Evolutionary conservation across 2,329 filamentous ascomycete species (phyloP).

Genomic region (Colletotrichum theobromicola): DNA sequence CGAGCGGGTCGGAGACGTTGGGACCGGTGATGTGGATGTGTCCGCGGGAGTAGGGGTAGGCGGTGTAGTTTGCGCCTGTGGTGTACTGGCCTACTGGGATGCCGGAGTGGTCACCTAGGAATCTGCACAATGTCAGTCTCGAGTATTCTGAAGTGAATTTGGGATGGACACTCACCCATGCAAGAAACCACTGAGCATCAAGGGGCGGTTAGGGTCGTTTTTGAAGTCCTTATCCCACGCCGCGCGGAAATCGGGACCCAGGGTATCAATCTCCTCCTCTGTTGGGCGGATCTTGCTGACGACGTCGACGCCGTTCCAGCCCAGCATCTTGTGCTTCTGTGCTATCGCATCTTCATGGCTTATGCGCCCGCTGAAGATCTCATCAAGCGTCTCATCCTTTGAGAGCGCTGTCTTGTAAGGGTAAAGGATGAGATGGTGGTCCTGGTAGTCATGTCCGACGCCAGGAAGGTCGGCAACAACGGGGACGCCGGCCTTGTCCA

Average conservation of each 20-base stretch:
- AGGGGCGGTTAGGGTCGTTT: constrained; percentile 25
- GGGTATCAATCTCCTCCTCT: constrained; percentile 52
- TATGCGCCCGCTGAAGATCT: constrained; percentile 26
- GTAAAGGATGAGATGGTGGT: constrained; percentile 57
- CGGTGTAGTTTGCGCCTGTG: constrained; percentile 54
- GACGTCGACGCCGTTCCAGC: constrained; percentile 61
- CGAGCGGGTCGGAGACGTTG: constrained; percentile 39
- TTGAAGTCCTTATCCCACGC: constrained; percentile 58
- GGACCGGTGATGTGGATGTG: constrained; percentile 57
- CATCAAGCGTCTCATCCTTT: constrained; percentile 48
- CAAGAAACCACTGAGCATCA: constrained; percentile 27
- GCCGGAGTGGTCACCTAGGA: constrained; percentile 38
- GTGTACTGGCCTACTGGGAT: constrained; percentile 52
- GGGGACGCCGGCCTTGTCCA: constrained; percentile 23
- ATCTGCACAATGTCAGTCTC: constrained; percentile 12
- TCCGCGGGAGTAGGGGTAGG: constrained; percentile 66
- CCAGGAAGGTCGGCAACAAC: constrained; percentile 25
- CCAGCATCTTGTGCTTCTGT: constrained; percentile 41
- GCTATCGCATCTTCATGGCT: constrained; percentile 25
- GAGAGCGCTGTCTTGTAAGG: constrained; percentile 52
- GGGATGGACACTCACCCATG: constrained; percentile 19
- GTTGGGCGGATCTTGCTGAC: constrained; percentile 59
- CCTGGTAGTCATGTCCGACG: constrained; percentile 42
- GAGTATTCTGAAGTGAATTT: too few relatives aligned
- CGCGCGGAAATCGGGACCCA: constrained; percentile 54